Evolutionary conservation across 2,329 filamentous ascomycete genomes (phyloP).

Genomic region (Pseudogymnoascus sp.): DNA sequence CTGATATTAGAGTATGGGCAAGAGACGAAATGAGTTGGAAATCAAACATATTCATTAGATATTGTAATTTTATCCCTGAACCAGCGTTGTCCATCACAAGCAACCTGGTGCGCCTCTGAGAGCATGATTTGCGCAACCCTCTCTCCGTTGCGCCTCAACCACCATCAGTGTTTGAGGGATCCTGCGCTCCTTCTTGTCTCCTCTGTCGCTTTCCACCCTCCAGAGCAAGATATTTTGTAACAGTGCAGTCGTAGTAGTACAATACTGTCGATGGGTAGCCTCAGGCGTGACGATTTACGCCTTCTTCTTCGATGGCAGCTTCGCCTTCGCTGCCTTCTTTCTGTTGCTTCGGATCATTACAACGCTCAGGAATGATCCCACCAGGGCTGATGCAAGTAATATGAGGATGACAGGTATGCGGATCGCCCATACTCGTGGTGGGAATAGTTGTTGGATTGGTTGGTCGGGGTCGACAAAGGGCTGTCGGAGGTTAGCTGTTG

Average conservation of each 20-base stretch:
- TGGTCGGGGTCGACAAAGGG: constrained; percentile 96
- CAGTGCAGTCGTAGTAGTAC: neutral
- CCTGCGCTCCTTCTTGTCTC: neutral
- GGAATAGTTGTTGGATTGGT: constrained; percentile 89
- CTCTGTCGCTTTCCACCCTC: neutral
- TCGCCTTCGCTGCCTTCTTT: constrained; percentile 93
- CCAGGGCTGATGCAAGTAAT: constrained; percentile 82
- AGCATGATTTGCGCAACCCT: neutral
- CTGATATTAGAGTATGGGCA: neutral
- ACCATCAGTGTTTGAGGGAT: neutral
- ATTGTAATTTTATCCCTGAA: constrained; percentile 5
- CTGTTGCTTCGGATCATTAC: constrained; percentile 99
- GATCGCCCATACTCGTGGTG: constrained; percentile 95
- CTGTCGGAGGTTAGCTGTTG: constrained; percentile 39
- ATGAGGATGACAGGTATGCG: constrained; percentile 96
- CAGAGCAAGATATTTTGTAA: neutral
- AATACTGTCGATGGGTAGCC: neutral
- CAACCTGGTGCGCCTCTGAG: neutral
- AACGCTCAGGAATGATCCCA: constrained; percentile 89
- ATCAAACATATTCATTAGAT: constrained; percentile 7
- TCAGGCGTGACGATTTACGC: constrained; percentile 38
- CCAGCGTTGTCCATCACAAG: neutral
- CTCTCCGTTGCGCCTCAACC: neutral
- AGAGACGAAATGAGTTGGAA: neutral
- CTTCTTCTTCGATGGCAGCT: constrained; percentile 78